Base-by-base conservation (phyloP, 768 basidiomycete species). In the Fibroporia radiculosa region DNA sequence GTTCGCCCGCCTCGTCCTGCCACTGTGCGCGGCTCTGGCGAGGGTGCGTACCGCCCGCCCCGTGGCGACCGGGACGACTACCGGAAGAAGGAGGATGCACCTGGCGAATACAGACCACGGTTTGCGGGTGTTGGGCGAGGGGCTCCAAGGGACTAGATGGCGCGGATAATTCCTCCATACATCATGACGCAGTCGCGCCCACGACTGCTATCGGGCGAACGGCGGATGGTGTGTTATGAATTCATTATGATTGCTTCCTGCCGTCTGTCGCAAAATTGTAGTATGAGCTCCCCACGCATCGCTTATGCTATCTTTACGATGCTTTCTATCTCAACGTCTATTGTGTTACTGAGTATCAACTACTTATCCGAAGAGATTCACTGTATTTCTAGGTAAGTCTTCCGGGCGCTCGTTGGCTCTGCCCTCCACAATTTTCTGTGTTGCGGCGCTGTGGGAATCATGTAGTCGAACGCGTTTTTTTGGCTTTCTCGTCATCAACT, bases 121-220 rank as follows among this genome's bases (percentile, higher is more conserved):
- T 96, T 87, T 62, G 75, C 80, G 59, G 87, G 88, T 66, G 85
- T 93, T 56, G 92, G 92, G 45, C 80, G 92, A 58, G 92, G 92
- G 67, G 82, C 74, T 44, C 84, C 90, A 50, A 74, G 85, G 65
- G 82, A 81, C 67, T 82, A 60, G 50, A 56, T 39, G 41, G n/a
- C n/a, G n/a, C 16, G 10, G 29, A 35, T 18, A 35, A n/a, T 18
- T 18, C 13, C 34, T 8, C 34, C 16, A 18, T 35, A 7, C 34
- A 35, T 18, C 44, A 46, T 35, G n/a, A n/a, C n/a, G n/a, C n/a
- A n/a, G 34, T n/a, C 29, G 29, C 8, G 12, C 32, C 42, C 2
- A 44, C 44, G 42, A 34, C 41, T 43, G 48, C 36, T 34, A 45
- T 26, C 31, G 46, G 54, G 33, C 31, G 46, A 31, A 46, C 49